Conservation (phyloP, 139 green algal genomes). For the Chlorella sorokiniana region DNA sequence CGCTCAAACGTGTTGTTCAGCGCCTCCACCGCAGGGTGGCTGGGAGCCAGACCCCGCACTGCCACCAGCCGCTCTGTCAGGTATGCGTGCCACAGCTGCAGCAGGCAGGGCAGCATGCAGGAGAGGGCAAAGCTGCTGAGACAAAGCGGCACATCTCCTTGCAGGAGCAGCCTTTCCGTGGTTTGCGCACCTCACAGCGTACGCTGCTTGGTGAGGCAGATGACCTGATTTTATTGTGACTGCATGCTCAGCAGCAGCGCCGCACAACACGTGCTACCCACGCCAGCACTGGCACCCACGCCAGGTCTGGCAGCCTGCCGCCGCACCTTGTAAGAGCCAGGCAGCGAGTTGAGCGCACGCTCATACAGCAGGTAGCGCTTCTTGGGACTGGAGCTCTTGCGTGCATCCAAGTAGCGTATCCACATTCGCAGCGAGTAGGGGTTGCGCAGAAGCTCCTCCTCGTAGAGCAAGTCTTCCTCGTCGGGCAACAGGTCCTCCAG, state of each 20-base stretch:
- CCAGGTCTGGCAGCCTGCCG: not conserved
- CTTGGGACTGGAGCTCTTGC: conserved; percentile 62
- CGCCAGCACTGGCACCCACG: not conserved
- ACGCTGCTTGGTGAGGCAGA: no score
- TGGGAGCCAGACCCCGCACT: conserved; percentile 65
- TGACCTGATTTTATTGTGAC: no score
- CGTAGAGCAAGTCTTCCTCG: conserved; percentile 93
- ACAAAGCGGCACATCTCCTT: not conserved
- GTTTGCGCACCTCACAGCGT: not conserved
- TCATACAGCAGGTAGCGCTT: conserved; percentile 91
- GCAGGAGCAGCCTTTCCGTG: not conserved
- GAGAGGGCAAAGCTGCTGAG: not conserved
- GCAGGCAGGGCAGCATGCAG: not conserved
- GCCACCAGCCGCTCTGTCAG: conserved; percentile 76
- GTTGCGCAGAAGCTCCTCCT: conserved; percentile 96
- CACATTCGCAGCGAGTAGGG: conserved; percentile 93
- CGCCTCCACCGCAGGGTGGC: conserved; percentile 61
- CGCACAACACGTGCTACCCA: not conserved
- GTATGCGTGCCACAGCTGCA: conserved; percentile 92
- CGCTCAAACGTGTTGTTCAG: conserved; percentile 95
- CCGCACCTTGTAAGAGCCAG: conserved; percentile 93
- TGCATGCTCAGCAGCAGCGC: not conserved
- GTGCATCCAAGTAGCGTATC: conserved; percentile 87
- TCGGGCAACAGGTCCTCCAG: conserved; percentile 80
- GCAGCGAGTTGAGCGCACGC: conserved; percentile 84